phyloP scores from a whole-genome alignment of 345 rosid species.

The Cardamine chenopodiifolia region DNA sequence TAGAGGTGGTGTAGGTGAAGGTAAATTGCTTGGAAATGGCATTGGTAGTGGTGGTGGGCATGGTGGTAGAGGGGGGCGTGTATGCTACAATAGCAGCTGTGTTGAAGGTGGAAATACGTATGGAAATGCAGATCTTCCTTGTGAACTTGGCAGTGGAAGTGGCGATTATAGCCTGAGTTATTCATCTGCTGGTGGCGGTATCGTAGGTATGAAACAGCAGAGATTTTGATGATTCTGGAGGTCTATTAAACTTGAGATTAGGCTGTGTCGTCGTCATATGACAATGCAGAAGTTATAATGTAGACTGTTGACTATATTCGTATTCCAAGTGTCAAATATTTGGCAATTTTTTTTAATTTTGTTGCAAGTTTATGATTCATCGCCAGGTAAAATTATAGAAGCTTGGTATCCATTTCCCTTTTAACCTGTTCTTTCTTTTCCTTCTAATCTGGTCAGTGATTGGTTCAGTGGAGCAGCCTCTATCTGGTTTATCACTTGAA shows the following conservation, averaged over 20 bases:
- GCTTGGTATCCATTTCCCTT: constrained; percentile 15
- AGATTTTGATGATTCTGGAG: constrained; percentile 11
- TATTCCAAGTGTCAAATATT: constrained; percentile 11
- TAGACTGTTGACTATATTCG: constrained; percentile 19
- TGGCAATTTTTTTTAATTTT: background rate
- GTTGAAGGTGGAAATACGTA: constrained; percentile 81
- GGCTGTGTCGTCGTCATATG: constrained; percentile 18
- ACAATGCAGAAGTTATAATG: constrained; percentile 21
- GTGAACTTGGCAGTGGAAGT: constrained; percentile 99
- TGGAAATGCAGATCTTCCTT: constrained; percentile 85
- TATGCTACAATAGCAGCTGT: constrained; percentile 64
- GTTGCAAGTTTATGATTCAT: constrained; percentile 15
- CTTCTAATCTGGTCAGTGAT: constrained; percentile 60
- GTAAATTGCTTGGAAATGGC: constrained; percentile 67
- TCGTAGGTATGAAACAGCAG: constrained; percentile 62
- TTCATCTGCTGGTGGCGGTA: constrained; percentile 92
- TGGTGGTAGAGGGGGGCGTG: constrained; percentile 94
- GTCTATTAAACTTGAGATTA: constrained; percentile 14
- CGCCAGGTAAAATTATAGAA: background rate
- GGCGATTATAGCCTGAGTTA: constrained; percentile 64
- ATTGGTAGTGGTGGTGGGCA: constrained; percentile 96
- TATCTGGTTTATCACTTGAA: constrained; percentile 73
- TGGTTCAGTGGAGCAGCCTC: constrained; percentile 94
- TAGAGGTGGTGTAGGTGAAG: constrained; percentile 88
- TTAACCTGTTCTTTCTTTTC: constrained; percentile 32